Base-by-base conservation (phyloP, 2,329 filamentous ascomycete genomes). In the Mycosphaerelloides madeirae region DNA sequence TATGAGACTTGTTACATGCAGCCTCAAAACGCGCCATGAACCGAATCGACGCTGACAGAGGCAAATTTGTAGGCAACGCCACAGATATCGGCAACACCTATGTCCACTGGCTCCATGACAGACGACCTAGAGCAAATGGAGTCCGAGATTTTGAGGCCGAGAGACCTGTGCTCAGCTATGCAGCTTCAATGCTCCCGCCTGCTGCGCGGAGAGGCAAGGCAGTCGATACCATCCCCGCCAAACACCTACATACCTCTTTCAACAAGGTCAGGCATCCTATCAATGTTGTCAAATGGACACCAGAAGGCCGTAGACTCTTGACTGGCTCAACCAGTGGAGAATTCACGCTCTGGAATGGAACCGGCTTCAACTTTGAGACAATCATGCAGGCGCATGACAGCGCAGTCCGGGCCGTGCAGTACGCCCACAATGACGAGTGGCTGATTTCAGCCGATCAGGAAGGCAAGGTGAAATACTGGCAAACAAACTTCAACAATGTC, bases 241-340 rank as follows among this genome's bases (percentile, higher is more conserved):
- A 93, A 59, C 90, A 96, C 64, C 78, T 98, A 31, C 93, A 98
- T 65, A 94, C 93, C n/a, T 97, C 93, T 0, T 79, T 97, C 6
- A 97, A 97, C 71, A 98, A 98, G 64, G 90, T 95, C 61, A 95
- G 95, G 63, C 93, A 97, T 58, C 93, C 93, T 1, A 87, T 98
- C 62, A 97, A 96, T 53, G 87, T 97, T 7, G 91, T 98, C 31
- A 81, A 88, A 65, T 98, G 93, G 93, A 98, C 94, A 13, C 93
- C 93, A 6, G 93, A 98, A 67, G 93, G 93, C 20, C 83, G 93
- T 49, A 78, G 93, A 55, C 72, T 98, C 44, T 76, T 98, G 63
- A 97, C 93, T 0, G 93, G 89, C 16, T 95, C 90, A 0, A 95
- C 89, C 55, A 97, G 91, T 65, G 93, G 93, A 61, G 93, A 98